Evolutionary conservation across 1,139 yeast species (phyloP), one percentile per base, ranked within the genome.

Genomic region (Yamadazyma kanchanaburiensis): DNA sequence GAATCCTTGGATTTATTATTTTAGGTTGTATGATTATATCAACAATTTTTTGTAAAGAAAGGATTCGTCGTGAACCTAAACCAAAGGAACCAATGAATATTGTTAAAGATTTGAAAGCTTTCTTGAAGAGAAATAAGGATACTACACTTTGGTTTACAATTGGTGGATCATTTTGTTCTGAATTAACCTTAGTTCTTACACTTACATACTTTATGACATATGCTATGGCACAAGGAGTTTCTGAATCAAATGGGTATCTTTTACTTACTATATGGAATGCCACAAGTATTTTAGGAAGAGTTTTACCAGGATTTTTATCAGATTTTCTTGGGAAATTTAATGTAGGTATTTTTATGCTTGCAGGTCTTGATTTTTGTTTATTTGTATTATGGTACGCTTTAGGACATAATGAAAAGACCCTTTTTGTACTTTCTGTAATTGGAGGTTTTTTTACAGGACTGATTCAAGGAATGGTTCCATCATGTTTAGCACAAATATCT

Each of bases 231-330:
- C 65, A 64, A 33, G 84, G 84, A 0, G 64, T 67, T 46, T 53
- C 73, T 5, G 73, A 72, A 39, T 62, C 75, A n/a, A 52, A 62
- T 5, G 61, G 83, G 0, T 72, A 74, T 43, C 43, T 74, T 10
- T 51, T 79, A 19, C 59, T 78, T 22, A 77, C 85, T 0, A 61
- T 74, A 7, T 61, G 69, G 43, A 80, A 78, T 52, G 80, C 77
- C 1, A 59, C 74, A 2, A 85, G 86, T 5, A 63, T 77, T 11
- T 40, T 69, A 3, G 87, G 86, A 2, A 56, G 87, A 36, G 67
- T 68, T 33, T 42, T 76, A 5, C 80, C 85, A 1, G 78, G 80
- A 18, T 40, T 70, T 7, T 68, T 79, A 0, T 82, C 81, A 35
- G 73, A 60, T 34, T 65, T 51, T 35, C 37, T 70, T 18, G 88